Evolutionary conservation across 73 alveolate genomes (phyloP), one percentile per base, ranked within the genome.

Genomic region (Uronychia setigera): DNA sequence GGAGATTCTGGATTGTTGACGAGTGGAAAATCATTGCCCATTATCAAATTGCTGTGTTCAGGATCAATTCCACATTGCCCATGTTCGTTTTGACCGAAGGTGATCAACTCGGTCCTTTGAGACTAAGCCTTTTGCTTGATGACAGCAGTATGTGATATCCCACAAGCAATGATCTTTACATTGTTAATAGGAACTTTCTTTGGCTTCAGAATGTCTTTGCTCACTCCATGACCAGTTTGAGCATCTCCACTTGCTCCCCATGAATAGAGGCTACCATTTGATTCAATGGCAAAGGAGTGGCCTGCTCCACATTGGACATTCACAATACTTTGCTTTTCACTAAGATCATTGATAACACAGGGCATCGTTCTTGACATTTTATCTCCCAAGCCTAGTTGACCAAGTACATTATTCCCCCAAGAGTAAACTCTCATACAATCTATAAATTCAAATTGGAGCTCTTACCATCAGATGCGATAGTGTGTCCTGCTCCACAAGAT

Each of bases 401-500:
- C 89, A 11, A 74, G 79, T 26, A 78, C 46, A 29, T 82, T 82
- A 1, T 79, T 74, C 1, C 89, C 89, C 89, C 89, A 82, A 32
- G 89, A 60, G 79, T 74, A 82, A 57, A 74, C 59, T 77, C 60
- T 30, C 30, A 30, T 26, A 82, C 74, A 58, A 27, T 82, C 31
- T 46, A 19, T 11, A 19, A 46, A 19, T 11, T 11, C 19, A 11
- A 46, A 11, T 11, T 11, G 67, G 67, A 46, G 19, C 67, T n/a
- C n/a, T 46, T 46, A 46, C 67, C 67, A 74, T 74, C 80, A 30
- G 74, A 31, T 14, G 60, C 89, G 0, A 82, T 25, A 30, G 78
- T 82, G 57, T 82, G 89, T 25, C 89, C 89, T 30, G 89, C 89
- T 1, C 89, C 89, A 1, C 89, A 82, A 59, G 78, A 58, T 75